Base-by-base conservation (phyloP, 768 basidiomycete species). In the Cyathus striatus region DNA sequence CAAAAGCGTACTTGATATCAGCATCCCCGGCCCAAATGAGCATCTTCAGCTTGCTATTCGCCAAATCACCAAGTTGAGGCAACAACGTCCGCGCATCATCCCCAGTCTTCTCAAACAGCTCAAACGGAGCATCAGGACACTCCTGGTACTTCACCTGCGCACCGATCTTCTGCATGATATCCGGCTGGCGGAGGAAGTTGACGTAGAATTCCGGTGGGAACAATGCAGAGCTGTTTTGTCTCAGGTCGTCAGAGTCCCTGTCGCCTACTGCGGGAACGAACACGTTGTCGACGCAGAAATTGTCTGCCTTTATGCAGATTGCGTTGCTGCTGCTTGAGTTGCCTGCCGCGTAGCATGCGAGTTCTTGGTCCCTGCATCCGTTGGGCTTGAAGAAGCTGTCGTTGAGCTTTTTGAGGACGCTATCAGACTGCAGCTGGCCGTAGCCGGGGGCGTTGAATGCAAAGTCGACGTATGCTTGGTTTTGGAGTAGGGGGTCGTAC, bases 401-500 rank as follows among this genome's bases (percentile, higher is more conserved):
- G 24, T 73, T 78, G n/a, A 83, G 59, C 25, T 66, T 46, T 23
- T 61, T 54, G 30, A 83, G 56, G 2, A 76, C 70, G 3, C 51
- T 45, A 32, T 73, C 63, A 23, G 63, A 65, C 45, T 78, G 76
- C 9, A 85, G 72, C 46, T 72, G 80, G 4, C 83, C 82, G 48
- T 83, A 85, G 12, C 81, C 79, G 6, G 83, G 83, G 0, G 83
- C 83, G 27, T 80, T 55, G 0, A 70, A 71, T 0, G 80, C 78
- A 43, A 83, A 85, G 24, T 67, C 67, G 44, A 83, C 66, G 44
- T 76, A 83, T 7, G 81, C 75, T 46, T 79, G 49, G 49, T 77
- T 75, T 49, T 84, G 82, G 32, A 83, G 68, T 23, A 82, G 62
- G 1, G 83, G 81, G 47, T 84, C 83, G 41, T 69, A 76, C 80